Conservation (phyloP, 495 filamentous ascomycete genomes). For the Bacidia rubella region DNA sequence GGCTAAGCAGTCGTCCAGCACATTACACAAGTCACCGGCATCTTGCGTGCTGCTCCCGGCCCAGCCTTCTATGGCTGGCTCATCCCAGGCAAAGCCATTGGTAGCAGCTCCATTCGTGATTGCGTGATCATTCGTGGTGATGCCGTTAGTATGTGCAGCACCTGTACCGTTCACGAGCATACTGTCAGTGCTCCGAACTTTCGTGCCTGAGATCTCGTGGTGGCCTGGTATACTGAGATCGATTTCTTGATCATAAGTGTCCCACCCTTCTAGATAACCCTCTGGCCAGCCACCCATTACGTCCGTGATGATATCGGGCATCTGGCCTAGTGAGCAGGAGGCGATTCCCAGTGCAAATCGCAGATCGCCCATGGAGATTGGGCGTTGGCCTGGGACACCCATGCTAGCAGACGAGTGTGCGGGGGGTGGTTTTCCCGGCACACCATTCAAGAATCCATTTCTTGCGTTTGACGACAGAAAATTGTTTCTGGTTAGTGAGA, state of each 20-base stretch:
- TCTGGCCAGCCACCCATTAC: slow-evolving; percentile 63
- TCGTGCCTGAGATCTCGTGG: not conserved
- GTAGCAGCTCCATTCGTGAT: slow-evolving; percentile 18
- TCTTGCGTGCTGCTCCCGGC: slow-evolving; percentile 53
- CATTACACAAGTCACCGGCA: slow-evolving; percentile 44
- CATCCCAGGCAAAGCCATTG: slow-evolving; percentile 41
- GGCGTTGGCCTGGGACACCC: slow-evolving; percentile 29
- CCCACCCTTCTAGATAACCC: slow-evolving; percentile 53
- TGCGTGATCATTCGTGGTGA: slow-evolving; percentile 11
- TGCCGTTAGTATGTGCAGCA: slow-evolving; percentile 19
- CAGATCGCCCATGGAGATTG: slow-evolving; percentile 67
- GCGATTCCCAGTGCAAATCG: slow-evolving; percentile 57
- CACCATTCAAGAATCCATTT: slow-evolving; percentile 55
- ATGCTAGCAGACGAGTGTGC: slow-evolving; percentile 58
- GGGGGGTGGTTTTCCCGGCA: slow-evolving; percentile 54
- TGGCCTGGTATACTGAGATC: not conserved
- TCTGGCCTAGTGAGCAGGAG: slow-evolving; percentile 55
- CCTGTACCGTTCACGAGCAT: not conserved
- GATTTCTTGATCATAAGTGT: slow-evolving; percentile 4
- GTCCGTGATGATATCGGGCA: slow-evolving; percentile 57
- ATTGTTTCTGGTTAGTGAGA: slow-evolving; percentile 62
- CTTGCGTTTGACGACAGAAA: slow-evolving; percentile 59
- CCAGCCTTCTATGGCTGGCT: slow-evolving; percentile 56
- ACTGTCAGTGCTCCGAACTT: not conserved
- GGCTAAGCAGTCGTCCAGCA: slow-evolving; percentile 53